Evolutionary conservation across 345 rosid genomes (phyloP).

Genomic region (Lepidium didymum): DNA sequence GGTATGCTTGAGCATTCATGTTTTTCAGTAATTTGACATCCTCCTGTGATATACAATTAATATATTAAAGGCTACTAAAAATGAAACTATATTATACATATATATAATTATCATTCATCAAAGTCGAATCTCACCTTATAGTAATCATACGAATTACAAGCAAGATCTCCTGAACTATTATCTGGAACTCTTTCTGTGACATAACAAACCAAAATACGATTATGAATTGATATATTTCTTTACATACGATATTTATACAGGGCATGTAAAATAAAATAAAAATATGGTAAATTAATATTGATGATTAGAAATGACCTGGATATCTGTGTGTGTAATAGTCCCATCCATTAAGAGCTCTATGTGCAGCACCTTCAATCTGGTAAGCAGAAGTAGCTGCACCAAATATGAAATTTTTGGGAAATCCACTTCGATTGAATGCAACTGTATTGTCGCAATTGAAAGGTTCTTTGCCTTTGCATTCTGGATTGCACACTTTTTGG

Average conservation of each 20-base stretch:
- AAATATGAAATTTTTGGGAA: conserved; percentile 3
- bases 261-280: too few species aligned
- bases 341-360: conserved; percentile 19
- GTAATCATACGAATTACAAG: conserved; percentile 7
- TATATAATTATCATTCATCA: background rate
- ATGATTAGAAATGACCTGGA: conserved; percentile 6
- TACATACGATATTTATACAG: too few species aligned
- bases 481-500: conserved; percentile 8
- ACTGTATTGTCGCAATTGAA: conserved; percentile 8
- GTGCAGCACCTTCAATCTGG: conserved; percentile 11
- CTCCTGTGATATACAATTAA: background rate
- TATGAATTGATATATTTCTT: background rate
- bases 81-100: background rate
- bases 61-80: background rate
- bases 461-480: conserved; percentile 12
- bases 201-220: background rate
- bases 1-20: conserved; percentile 6
- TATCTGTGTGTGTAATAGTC: conserved; percentile 14
- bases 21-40: background rate
- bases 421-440: conserved; percentile 5
- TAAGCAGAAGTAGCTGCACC: conserved; percentile 21
- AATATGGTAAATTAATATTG: background rate
- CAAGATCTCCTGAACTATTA: conserved; percentile 3
- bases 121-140: background rate
- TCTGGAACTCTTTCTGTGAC: conserved; percentile 12